Evolutionary conservation across 805 yeast genomes (phyloP), one percentile per base, ranked within the genome.

Genomic region (Monosporozyma yasuniensis): DNA sequence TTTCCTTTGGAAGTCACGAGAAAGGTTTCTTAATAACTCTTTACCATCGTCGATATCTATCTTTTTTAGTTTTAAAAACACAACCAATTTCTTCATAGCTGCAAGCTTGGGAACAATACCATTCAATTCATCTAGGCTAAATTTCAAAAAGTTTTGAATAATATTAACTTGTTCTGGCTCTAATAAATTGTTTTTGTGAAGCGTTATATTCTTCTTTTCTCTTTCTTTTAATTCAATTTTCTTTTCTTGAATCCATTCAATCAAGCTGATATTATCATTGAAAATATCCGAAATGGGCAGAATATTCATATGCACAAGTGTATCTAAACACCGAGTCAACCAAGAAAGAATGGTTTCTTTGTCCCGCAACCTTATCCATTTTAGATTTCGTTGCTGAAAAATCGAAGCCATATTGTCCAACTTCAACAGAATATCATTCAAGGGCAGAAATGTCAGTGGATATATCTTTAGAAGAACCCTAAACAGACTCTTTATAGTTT

Each of bases 111-210:
- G 44, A 21, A 51, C 51, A 14, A 60, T 38, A 7, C 49, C 47
- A 7, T 43, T 44, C 18, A 63, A 30, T 48, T 63, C 67, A 14
- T 56, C 44, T 2, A 53, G 46, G 47, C 58, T 61, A 44, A 57
- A 61, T 35, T 59, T 58, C 18, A 61, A 46, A 44, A 65, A 60
- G 23, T 53, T 51, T 42, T 61, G 61, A 4, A 65, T 61, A 7
- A 56, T 55, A 32, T 52, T 56, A 38, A 63, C 52, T 35, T 60
- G 63, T 44, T 65, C 69, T 5, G 63, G 63, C 28, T 58, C 60
- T n/a, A 61, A 14, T 5, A 14, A 47, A 14, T 42, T 45, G 39
- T 53, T 11, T 5, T 6, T n/a, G 4, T 25, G 4, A 8, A 8
- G 7, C 14, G 14, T 10, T 47, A 7, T 47, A 14, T 12, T 56